These are phyloP conservation scores for Leptographium radiaticola DNA, from an alignment of 2,329 filamentous ascomycete species.

Conservation along the genomic window DNA sequence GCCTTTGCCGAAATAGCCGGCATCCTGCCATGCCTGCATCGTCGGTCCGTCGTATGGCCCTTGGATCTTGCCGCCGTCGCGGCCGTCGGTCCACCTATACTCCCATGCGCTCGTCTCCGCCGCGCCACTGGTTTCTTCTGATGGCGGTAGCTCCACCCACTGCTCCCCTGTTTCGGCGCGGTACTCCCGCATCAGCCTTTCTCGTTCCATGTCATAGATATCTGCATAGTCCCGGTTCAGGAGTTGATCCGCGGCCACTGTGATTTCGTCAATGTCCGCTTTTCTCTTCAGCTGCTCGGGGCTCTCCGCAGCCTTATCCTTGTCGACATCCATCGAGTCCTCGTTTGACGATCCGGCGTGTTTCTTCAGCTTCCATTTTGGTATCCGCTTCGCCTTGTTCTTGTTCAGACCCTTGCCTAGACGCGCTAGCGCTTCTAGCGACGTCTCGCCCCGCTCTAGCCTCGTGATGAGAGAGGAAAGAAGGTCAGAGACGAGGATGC, in stretches of 20 bases:
- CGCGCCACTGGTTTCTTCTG: conserved; percentile 14
- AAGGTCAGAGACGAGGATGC: conserved; percentile 73
- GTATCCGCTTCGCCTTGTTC: conserved; percentile 43
- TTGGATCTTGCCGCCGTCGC: conserved; percentile 66
- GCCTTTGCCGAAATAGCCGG: conserved; percentile 84
- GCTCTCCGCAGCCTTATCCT: conserved; percentile 49
- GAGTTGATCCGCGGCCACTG: conserved; percentile 78
- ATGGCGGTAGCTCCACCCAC: conserved; percentile 44
- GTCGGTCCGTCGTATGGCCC: conserved; percentile 75
- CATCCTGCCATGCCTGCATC: conserved; percentile 85
- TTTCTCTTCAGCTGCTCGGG: conserved; percentile 57
- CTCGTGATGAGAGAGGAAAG: conserved; percentile 58
- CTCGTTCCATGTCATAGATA: conserved; percentile 84
- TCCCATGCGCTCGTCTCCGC: conserved; percentile 53
- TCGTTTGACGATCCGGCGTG: conserved; percentile 31
- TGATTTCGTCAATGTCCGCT: conserved; percentile 67
- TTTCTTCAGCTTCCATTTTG: conserved; percentile 60
- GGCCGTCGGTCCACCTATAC: conserved; percentile 81
- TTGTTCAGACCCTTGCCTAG: conserved; percentile 55
- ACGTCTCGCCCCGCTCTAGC: conserved; percentile 71
- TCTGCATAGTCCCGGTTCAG: conserved; percentile 72
- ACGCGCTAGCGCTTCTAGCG: conserved; percentile 74
- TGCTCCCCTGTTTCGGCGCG: conserved; percentile 73
- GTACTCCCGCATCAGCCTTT: conserved; percentile 72
- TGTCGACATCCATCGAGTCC: conserved; percentile 62